Evolutionary conservation across 2,329 filamentous ascomycete genomes (phyloP), one percentile per base, ranked within the genome.

Genomic region (Parastagonospora nodorum): DNA sequence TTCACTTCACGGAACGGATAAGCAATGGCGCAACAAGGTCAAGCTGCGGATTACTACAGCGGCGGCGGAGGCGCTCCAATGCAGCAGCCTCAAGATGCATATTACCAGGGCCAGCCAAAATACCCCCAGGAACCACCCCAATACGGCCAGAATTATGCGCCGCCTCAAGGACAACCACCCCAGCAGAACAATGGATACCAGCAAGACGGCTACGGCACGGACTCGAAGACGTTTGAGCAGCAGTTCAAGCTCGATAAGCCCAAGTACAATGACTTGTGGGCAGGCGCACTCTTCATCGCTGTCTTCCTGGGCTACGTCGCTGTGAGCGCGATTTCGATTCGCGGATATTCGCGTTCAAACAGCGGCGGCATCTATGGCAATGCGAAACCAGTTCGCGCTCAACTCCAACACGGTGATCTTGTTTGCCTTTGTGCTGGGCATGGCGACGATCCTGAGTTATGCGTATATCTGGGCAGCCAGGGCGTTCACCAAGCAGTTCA

Each of bases 241-340:
- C 84, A 86, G 1, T 97, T 97, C 80, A 88, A 88, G 74, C 74
- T 97, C 45, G 84, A 90, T 44, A 86, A 80, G 57, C 91, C 91
- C n/a, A 95, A 93, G 73, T 96, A 83, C 76, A 90, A 97, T 66
- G 93, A 97, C 71, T 69, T 89, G 24, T 97, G 92, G 93, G 92
- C 92, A 3, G 92, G 88, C 4, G 77, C 95, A 35, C 77, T 97
- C 67, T 84, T 95, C 61, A 79, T 94, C 32, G 74, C 83, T 14
- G 86, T 88, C 19, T 88, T 88, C 67, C 75, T 82, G 2, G 92
- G 90, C 11, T 96, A 89, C 65, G 82, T 85, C 8, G 91, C 83
- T 8, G 86, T 96, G 42, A 92, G 88, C 7, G 92, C 81, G 2
- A 79, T 96, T 30, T 80, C 86, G 0, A 84, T 97, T 33, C 83